Evolutionary conservation across 2,329 filamentous ascomycete species (phyloP), one percentile per base, ranked within the genome.

Genomic region (Venturia asperata): DNA sequence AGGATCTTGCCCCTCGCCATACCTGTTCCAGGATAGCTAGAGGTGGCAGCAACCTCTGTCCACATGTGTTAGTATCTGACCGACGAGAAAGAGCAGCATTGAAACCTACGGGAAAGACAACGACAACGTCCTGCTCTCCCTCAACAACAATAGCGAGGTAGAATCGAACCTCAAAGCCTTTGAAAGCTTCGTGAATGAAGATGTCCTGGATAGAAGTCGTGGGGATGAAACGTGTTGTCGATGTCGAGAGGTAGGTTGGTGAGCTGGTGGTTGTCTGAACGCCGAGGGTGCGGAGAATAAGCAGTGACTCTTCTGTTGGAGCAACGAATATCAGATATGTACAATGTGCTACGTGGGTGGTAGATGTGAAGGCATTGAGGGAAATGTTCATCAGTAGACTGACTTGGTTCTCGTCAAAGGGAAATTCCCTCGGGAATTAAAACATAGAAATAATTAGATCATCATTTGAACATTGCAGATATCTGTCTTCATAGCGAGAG

Each of bases 101-200:
- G 15, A 6, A 30, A 77, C 81, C 70, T 73, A 86, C 83, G 2
- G 93, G 93, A 74, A 99, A 99, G 3, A 97, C 92, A n/a, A 99
- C 93, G 0, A 97, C 90, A 5, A 96, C 84, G 69, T 94, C 88
- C 64, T 88, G 84, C 77, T 97, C 93, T 1, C 87, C 92, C 70
- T 95, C 89, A 21, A 97, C 91, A 64, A 97, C 88, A 39, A 97
- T 90, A 5, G 91, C 86, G 10, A 99, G 79, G 73, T 96, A 97
- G 73, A 93, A 96, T 49, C 88, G 81, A 43, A 97, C 92, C 77
- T 92, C 91, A 72, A 97, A 96, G 0, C 92, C 92, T 66, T 85
- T 86, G 76, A 97, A 97, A 3, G 92, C 94, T 79, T 99, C 94
- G 74, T 97, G 92, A 62, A 99, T 90, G 64, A 97, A 85, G 65